phyloP scores from a whole-genome alignment of 192 early-diverging fungal species.

The Podila verticillata region DNA sequence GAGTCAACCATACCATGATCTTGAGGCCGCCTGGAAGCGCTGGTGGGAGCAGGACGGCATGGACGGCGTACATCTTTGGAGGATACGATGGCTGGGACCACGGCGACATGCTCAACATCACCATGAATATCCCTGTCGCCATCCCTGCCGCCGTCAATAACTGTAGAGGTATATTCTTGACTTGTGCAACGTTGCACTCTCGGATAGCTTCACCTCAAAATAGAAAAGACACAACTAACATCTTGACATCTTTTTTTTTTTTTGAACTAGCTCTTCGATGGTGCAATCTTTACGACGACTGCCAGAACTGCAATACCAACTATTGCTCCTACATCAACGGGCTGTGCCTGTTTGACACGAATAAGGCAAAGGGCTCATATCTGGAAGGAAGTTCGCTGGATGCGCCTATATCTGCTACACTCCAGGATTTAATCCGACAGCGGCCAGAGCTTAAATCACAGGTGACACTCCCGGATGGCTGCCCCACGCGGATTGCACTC shows the following conservation, averaged over 20 bases:
- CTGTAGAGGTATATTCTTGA: conserved; percentile 31
- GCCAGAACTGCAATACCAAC: conserved; percentile 31
- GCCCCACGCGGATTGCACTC: conserved; percentile 12
- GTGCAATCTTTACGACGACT: conserved; percentile 50
- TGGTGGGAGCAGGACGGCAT: conserved; percentile 35
- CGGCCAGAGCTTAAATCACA: conserved; percentile 15
- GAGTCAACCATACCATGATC: conserved; percentile 50
- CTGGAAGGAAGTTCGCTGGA: conserved; percentile 21
- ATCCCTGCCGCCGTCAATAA: conserved; percentile 12
- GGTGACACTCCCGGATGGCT: conserved; percentile 5
- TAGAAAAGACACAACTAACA: background rate
- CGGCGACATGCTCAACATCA: conserved; percentile 23
- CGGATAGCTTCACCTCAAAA: background rate
- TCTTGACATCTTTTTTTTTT: background rate
- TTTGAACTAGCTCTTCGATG: conserved; percentile 37
- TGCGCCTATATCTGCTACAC: conserved; percentile 22
- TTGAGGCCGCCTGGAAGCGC: conserved; percentile 35
- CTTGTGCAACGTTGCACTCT: no score
- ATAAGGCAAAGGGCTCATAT: conserved; percentile 32
- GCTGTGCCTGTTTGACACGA: conserved; percentile 50
- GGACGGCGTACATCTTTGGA: conserved; percentile 43
- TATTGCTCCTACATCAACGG: conserved; percentile 49
- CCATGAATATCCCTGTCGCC: conserved; percentile 2
- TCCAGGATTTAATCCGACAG: conserved; percentile 30
- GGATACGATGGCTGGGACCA: conserved; percentile 38